These are phyloP conservation scores for Pseudocercospora fuligena DNA, from an alignment of 2,329 filamentous ascomycete genomes.

Conservation along the genomic window DNA sequence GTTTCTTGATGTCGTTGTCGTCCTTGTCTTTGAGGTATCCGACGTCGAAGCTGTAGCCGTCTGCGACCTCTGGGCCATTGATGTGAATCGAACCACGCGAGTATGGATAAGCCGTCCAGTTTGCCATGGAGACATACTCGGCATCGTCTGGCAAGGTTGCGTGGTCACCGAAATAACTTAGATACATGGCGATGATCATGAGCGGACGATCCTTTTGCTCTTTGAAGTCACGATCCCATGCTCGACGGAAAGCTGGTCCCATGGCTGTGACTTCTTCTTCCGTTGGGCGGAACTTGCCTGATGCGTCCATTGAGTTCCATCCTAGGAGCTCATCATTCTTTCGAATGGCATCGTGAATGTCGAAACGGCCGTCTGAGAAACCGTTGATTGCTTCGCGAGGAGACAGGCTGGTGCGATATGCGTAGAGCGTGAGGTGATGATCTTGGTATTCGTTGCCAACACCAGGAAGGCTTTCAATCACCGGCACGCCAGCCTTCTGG, in stretches of 20 bases:
- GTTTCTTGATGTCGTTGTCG: conserved; percentile 55
- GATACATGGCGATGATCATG: conserved; percentile 49
- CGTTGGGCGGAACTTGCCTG: conserved; percentile 60
- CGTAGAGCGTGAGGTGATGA: conserved; percentile 54
- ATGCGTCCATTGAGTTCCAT: conserved; percentile 62
- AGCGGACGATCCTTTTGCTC: conserved; percentile 53
- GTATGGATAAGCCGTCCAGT: conserved; percentile 63
- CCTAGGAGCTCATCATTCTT: conserved; percentile 57
- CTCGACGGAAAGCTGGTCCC: conserved; percentile 56
- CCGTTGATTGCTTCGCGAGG: conserved; percentile 58
- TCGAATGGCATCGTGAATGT: conserved; percentile 51
- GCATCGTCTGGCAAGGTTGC: conserved; percentile 17
- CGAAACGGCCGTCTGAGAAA: conserved; percentile 55
- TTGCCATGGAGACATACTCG: conserved; percentile 57
- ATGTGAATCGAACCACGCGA: conserved; percentile 67
- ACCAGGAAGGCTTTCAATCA: conserved; percentile 12
- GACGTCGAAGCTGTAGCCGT: conserved; percentile 39
- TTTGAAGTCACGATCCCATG: conserved; percentile 62
- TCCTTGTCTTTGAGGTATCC: conserved; percentile 55
- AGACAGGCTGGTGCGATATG: conserved; percentile 55
- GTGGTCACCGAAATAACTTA: conserved; percentile 36
- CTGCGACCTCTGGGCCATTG: conserved; percentile 47
- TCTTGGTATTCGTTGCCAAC: conserved; percentile 28
- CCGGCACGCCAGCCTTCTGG: conserved; percentile 37
- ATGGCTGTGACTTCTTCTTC: conserved; percentile 57